Percentiles rank a stretch among this genome's conserved stretches.
Conservation (phyloP, 2,329 filamentous ascomycete species). For the Calonectria henricotiae region DNA sequence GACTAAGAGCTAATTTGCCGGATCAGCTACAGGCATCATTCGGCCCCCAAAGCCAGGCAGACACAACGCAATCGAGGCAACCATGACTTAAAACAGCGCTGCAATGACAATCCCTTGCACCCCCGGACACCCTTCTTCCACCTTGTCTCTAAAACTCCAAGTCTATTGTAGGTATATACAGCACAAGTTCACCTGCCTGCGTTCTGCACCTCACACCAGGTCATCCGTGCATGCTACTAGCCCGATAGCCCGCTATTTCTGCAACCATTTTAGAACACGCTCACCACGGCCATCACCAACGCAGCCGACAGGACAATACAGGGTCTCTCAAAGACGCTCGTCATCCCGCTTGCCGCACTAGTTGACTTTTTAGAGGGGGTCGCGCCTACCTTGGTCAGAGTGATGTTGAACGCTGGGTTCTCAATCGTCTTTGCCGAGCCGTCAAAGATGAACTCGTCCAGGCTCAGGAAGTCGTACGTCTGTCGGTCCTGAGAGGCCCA, state of each 20-base stretch:
- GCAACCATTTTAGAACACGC: conserved; percentile 44
- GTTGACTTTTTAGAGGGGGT: conserved; percentile 43
- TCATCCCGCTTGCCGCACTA: conserved; percentile 30
- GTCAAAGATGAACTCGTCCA: conserved; percentile 55
- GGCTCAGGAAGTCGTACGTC: conserved; percentile 54
- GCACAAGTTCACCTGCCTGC: conserved; percentile 3
- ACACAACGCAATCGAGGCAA: conserved; percentile 5
- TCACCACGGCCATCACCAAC: conserved; percentile 37
- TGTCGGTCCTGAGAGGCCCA: conserved; percentile 56
- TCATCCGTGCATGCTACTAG: conserved; percentile 9
- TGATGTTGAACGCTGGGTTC: conserved; percentile 52
- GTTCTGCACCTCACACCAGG: not conserved
- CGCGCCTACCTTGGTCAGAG: conserved; percentile 51
- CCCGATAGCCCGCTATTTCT: conserved; percentile 32
- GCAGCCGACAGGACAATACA: conserved; percentile 28
- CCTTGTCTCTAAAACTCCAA: not conserved
- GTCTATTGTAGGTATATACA: conserved; percentile 12
- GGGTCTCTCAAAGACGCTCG: conserved; percentile 26
- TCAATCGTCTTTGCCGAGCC: conserved; percentile 41
- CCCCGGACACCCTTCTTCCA: not conserved
- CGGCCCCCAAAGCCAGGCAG: conserved; percentile 33
- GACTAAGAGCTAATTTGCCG: conserved; percentile 9
- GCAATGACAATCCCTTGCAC: conserved; percentile 1
- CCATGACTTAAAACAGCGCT: conserved; percentile 5
- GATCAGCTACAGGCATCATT: conserved; percentile 21